Evolutionary conservation across 441 rosid genomes (phyloP).

Genomic region (Populus hybrid): DNA sequence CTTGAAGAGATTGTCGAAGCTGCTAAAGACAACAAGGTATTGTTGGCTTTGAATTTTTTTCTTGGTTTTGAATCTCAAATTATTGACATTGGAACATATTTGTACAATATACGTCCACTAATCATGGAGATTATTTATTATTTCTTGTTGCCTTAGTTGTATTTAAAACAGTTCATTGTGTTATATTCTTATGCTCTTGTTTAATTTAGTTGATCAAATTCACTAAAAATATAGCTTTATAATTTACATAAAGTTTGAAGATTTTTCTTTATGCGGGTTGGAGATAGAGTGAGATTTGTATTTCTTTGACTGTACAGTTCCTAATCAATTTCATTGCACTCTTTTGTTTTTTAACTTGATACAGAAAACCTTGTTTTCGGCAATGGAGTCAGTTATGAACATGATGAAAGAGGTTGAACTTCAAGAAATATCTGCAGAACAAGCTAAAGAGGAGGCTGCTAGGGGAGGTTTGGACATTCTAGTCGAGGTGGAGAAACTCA

Average conservation of each 20-base stretch:
- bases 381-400: slow-evolving; percentile 70
- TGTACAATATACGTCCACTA: neutral
- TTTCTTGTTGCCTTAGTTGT: neutral
- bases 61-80: neutral
- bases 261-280: neutral
- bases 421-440: slow-evolving; percentile 61
- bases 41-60: neutral
- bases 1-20: slow-evolving; percentile 66
- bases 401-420: slow-evolving; percentile 73
- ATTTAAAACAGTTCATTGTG: neutral
- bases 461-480: slow-evolving; percentile 56
- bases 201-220: neutral
- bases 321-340: neutral
- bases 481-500: slow-evolving; percentile 56
- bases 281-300: neutral
- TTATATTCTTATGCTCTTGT: neutral
- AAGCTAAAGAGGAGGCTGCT: slow-evolving; percentile 68
- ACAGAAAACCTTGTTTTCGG: slow-evolving; percentile 75
- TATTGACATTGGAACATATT: neutral
- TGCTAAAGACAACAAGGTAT: slow-evolving; percentile 85
- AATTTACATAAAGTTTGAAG: neutral
- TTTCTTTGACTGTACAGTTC: neutral
- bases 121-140: neutral
- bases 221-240: neutral
- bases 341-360: slow-evolving; percentile 7